Evolutionary conservation across 2,329 filamentous ascomycete genomes (phyloP).

Genomic region (Ascochyta rabiei): DNA sequence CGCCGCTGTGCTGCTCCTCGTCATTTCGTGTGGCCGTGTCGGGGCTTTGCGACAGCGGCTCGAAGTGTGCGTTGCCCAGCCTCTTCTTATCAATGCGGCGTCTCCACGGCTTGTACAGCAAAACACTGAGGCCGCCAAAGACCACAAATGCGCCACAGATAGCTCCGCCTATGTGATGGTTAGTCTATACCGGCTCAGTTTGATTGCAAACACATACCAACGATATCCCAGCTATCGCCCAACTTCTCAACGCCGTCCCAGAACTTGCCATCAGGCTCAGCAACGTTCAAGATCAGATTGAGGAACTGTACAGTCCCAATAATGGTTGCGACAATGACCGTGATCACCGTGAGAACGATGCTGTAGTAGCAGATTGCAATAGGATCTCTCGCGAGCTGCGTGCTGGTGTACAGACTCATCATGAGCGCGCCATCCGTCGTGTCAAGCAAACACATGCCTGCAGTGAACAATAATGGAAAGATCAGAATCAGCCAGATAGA

Average conservation of each 20-base stretch:
- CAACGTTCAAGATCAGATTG: conserved; percentile 77
- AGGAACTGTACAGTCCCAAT: conserved; percentile 87
- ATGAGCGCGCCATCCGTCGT: conserved; percentile 92
- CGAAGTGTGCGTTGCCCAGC: conserved; percentile 34
- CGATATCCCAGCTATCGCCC: conserved; percentile 46
- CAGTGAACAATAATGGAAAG: conserved; percentile 88
- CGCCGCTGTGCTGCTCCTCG: conserved; percentile 12
- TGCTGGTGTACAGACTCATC: conserved; percentile 90
- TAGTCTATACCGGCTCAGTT: neutral
- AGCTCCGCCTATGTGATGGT: conserved; percentile 57
- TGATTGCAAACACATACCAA: conserved; percentile 50
- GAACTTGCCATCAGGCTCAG: conserved; percentile 75
- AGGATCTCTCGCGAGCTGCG: conserved; percentile 74
- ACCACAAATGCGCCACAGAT: conserved; percentile 87
- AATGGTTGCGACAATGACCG: conserved; percentile 80
- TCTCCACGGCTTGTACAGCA: conserved; percentile 83
- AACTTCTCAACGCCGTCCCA: conserved; percentile 81
- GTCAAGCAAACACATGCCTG: conserved; percentile 93
- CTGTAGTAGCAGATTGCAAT: conserved; percentile 96
- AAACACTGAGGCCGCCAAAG: conserved; percentile 73
- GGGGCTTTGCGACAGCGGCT: conserved; percentile 29
- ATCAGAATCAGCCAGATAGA: conserved; percentile 93
- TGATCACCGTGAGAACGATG: conserved; percentile 82
- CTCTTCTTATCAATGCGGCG: conserved; percentile 57
- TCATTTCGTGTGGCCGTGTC: conserved; percentile 5